Evolutionary conservation across 768 basidiomycete species (phyloP), one percentile per base, ranked within the genome.

Genomic region (Boletus reticuloceps): DNA sequence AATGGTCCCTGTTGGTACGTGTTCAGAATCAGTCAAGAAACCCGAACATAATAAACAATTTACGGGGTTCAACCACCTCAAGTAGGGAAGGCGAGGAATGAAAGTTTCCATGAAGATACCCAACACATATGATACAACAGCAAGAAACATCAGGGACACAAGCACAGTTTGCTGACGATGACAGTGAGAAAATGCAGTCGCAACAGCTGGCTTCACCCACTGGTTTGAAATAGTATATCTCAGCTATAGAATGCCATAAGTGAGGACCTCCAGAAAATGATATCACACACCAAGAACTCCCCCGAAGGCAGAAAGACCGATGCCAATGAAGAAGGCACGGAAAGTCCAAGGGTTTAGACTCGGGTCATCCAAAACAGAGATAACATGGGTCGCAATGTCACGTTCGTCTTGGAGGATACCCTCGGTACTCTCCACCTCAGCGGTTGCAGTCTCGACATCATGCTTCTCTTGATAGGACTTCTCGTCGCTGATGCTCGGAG

Each of bases 211-310:
- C 6, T 12, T 22, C 14, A 48, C 63, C 47, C 56, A 80, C 81
- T 9, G 81, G 81, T 64, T 83, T 83, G 69, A 82, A 83, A 60
- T 83, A 83, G 62, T 82, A 83, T 39, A 83, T 83, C 56, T 83
- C 76, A n/a, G 81, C 80, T 81, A 53, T 39, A 48, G 45, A 34
- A 38, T 32, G 34, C 43, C n/a, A 58, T 61, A 27, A 51, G 41
- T 44, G 51, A 42, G 34, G 37, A 48, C 42, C 37, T 22, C 40
- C 14, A 39, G 16, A 37, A 40, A 40, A 50, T 31, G 29, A 11
- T 31, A 36, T 41, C 38, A 66, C 67, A 19, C 57, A 79, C 79
- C 79, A 31, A 84, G 72, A n/a, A 79, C 76, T 47, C 79, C 79
- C 53, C 82, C 80, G 47, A 83, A 68, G 72, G 73, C 10, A 75